phyloP scores from a whole-genome alignment of 1,284 basidiomycete species.

The Papiliotrema laurentii region DNA sequence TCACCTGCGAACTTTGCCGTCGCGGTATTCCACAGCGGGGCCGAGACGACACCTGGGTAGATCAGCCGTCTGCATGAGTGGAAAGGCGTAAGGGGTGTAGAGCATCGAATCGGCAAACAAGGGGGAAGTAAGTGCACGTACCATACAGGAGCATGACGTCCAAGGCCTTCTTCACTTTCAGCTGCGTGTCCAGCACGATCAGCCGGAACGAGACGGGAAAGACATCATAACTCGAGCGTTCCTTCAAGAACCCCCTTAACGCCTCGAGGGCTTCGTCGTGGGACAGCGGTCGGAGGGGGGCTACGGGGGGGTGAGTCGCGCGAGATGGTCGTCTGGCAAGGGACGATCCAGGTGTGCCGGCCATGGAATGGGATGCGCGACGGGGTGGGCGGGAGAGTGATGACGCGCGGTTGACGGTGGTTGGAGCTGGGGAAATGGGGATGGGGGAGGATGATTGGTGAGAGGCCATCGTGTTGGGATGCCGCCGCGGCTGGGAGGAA shows the following conservation, averaged over 20 bases:
- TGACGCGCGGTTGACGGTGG: conserved; percentile 7
- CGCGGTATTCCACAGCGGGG: conserved; percentile 96
- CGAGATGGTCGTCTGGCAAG: conserved; percentile 37
- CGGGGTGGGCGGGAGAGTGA: conserved; percentile 10
- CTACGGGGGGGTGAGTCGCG: conserved; percentile 34
- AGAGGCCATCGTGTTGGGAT: conserved; percentile 8
- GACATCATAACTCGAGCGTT: conserved; percentile 85
- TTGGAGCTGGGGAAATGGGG: conserved; percentile 12
- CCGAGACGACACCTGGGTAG: conserved; percentile 88
- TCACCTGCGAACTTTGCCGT: conserved; percentile 70
- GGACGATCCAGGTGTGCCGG: conserved; percentile 3
- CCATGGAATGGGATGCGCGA: conserved; percentile 11
- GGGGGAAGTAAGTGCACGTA: conserved; percentile 49
- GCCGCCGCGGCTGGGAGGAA: background rate
- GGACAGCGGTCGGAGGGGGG: conserved; percentile 23
- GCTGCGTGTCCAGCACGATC: conserved; percentile 91
- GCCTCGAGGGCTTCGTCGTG: conserved; percentile 71
- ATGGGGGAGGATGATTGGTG: conserved; percentile 8
- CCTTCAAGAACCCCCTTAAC: conserved; percentile 78
- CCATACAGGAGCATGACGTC: conserved; percentile 85
- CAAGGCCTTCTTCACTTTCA: conserved; percentile 88
- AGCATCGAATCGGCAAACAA: background rate
- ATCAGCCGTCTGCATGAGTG: conserved; percentile 1
- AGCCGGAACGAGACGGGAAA: conserved; percentile 94
- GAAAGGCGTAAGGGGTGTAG: too few relatives aligned